Percentiles rank a stretch among this genome's conserved stretches.
Evolutionary conservation across 768 basidiomycete species (phyloP).

Genomic region (Candolleomyces eurysporus): DNA sequence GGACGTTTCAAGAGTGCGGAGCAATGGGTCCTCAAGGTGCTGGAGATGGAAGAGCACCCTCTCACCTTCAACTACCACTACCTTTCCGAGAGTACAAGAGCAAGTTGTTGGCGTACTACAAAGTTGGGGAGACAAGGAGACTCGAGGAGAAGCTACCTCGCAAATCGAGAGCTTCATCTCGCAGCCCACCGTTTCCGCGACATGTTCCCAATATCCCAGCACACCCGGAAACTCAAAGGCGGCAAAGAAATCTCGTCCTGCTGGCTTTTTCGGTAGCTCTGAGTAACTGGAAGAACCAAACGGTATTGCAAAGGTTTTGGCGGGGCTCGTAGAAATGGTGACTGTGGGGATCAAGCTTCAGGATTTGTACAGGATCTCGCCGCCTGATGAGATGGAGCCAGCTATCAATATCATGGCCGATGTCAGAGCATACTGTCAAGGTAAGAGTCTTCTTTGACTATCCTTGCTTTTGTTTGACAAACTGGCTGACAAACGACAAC

Average conservation of each 20-base stretch:
- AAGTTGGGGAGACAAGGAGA: conserved; percentile 34
- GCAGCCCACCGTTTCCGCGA: conserved; percentile 10
- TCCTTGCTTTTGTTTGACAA: neutral
- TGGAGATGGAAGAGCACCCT: conserved; percentile 46
- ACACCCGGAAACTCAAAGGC: no score
- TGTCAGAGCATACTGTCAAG: conserved; percentile 74
- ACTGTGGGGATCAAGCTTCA: conserved; percentile 33
- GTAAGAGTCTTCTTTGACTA: conserved; percentile 27
- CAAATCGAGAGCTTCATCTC: conserved; percentile 22
- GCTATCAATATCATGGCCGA: conserved; percentile 68
- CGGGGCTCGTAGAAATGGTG: conserved; percentile 36
- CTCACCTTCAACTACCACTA: conserved; percentile 54
- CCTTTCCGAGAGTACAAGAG: conserved; percentile 40
- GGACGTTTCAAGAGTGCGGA: conserved; percentile 37
- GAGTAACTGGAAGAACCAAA: conserved; percentile 6
- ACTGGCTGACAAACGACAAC: neutral
- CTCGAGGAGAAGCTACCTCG: conserved; percentile 20
- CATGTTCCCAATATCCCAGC: no score
- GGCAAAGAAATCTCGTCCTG: neutral
- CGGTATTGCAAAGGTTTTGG: conserved; percentile 32
- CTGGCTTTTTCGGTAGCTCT: neutral
- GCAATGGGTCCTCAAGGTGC: conserved; percentile 45
- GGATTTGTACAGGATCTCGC: conserved; percentile 50
- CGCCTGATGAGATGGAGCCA: conserved; percentile 49
- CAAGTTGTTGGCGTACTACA: conserved; percentile 47